Percentiles rank a stretch among this genome's conserved stretches.
Conservation (phyloP, 179 eudicot genomes). For the Camellia oleifera region DNA sequence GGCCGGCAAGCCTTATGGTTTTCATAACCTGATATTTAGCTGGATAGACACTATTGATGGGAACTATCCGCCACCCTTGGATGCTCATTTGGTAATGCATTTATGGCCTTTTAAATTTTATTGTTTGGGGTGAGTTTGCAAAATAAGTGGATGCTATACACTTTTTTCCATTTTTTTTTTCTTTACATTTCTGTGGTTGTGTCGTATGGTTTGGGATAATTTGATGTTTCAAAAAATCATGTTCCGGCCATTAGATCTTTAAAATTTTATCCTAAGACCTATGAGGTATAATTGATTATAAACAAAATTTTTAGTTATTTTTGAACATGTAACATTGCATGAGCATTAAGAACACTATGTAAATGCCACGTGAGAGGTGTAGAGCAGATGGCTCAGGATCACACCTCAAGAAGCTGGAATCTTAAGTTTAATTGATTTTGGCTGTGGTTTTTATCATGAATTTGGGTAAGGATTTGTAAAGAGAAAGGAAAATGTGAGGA, state of each 20-base stretch:
- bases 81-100: slow-evolving; percentile 78
- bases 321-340: neutral
- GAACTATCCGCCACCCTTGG: slow-evolving; percentile 94
- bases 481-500: no score
- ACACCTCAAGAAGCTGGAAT: neutral
- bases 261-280: neutral
- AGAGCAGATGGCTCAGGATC: neutral
- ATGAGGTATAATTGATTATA: neutral
- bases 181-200: neutral
- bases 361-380: neutral
- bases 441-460: no score
- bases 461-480: no score
- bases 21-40: slow-evolving; percentile 93
- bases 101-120: neutral
- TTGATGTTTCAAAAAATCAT: no score
- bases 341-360: neutral
- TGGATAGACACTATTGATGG: slow-evolving; percentile 89
- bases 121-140: neutral
- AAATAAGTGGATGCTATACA: neutral
- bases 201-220: slow-evolving; percentile 2
- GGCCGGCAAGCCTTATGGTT: slow-evolving; percentile 86
- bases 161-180: neutral
- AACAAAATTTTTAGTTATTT: neutral
- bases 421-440: neutral
- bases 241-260: neutral